Conservation (phyloP, 2,329 filamentous ascomycete genomes). For the Fusarium subtropicale region DNA sequence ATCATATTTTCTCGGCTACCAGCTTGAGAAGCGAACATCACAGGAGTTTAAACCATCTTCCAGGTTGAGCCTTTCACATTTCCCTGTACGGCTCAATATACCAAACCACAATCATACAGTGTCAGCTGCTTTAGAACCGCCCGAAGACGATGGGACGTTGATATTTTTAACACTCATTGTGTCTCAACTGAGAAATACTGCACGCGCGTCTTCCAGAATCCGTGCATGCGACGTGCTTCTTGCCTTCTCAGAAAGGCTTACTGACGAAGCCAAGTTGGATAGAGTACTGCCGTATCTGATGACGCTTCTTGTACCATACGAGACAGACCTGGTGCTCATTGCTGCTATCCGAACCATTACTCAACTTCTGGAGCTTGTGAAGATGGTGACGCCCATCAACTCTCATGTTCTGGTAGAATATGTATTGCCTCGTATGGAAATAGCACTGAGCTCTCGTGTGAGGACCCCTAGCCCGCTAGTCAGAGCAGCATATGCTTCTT, state of each 20-base stretch:
- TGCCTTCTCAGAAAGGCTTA: conserved; percentile 89
- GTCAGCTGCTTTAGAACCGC: conserved; percentile 68
- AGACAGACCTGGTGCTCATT: conserved; percentile 84
- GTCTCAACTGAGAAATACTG: conserved; percentile 88
- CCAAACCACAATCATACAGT: conserved; percentile 83
- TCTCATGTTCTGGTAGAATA: conserved; percentile 77
- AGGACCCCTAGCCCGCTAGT: conserved; percentile 73
- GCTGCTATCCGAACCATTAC: conserved; percentile 88
- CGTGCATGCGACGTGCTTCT: conserved; percentile 91
- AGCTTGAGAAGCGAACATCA: conserved; percentile 59
- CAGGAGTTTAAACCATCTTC: conserved; percentile 46
- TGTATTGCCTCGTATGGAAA: conserved; percentile 72
- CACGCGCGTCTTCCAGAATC: conserved; percentile 85
- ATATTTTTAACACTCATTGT: conserved; percentile 92
- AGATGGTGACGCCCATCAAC: conserved; percentile 84
- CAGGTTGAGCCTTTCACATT: conserved; percentile 69
- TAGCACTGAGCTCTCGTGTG: conserved; percentile 60
- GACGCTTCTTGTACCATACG: conserved; percentile 78
- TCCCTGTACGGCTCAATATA: conserved; percentile 87
- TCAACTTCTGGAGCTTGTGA: conserved; percentile 87
- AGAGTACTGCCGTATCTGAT: conserved; percentile 92
- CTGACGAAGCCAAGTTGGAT: conserved; percentile 96
- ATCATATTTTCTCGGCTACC: conserved; percentile 88
- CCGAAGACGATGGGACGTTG: conserved; percentile 87
- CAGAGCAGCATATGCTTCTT: conserved; percentile 91